Conservation (phyloP, 2,329 filamentous ascomycete species). For the Alternaria infectoria region DNA sequence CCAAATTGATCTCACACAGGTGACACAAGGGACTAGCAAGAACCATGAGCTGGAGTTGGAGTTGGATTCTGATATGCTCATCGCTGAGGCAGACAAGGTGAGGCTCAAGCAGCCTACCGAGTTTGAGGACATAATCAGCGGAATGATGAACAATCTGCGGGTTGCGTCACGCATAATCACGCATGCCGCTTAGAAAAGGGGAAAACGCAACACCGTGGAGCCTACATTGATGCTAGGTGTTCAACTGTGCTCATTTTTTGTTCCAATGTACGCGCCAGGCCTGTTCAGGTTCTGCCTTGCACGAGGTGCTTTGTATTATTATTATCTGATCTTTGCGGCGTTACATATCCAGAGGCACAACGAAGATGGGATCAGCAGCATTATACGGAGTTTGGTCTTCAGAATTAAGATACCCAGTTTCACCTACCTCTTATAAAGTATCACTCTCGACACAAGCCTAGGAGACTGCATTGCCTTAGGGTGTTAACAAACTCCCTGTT, state of each 20-base stretch:
- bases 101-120: constrained; percentile 54
- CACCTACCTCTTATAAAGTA: constrained; percentile 12
- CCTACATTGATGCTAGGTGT: neutral
- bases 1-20: constrained; percentile 92
- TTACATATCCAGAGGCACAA: neutral
- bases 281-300: neutral
- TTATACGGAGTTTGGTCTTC: constrained; percentile 31
- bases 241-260: neutral
- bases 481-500: neutral
- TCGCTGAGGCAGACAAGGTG: constrained; percentile 69
- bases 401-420: constrained; percentile 43
- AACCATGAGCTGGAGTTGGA: constrained; percentile 86
- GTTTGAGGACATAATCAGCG: constrained; percentile 71
- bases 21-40: constrained; percentile 66
- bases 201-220: neutral
- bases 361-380: constrained; percentile 14
- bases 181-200: neutral
- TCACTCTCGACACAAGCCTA: neutral
- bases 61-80: constrained; percentile 66
- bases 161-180: constrained; percentile 47
- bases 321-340: constrained; percentile 3
- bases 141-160: constrained; percentile 71
- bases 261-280: neutral
- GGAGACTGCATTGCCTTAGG: neutral
- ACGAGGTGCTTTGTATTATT: constrained; percentile 15